These are phyloP conservation scores for Juncus inflexus DNA, from an alignment of 176 grass and related monocot genomes.

Conservation along the genomic window DNA sequence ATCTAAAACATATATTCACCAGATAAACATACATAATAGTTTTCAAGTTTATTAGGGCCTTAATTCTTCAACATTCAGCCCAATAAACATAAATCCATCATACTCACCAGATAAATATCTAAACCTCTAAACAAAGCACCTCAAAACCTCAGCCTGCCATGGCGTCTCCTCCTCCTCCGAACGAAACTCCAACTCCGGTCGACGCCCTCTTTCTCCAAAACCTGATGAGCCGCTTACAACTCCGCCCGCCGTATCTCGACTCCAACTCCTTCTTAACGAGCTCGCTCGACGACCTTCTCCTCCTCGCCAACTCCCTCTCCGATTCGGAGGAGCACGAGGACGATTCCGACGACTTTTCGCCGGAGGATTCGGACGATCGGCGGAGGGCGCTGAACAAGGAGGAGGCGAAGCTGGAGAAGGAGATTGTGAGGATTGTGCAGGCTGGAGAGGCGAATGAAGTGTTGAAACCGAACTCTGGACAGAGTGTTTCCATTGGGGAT, in stretches of 20 bases:
- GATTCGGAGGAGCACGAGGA: slow-evolving; percentile 32
- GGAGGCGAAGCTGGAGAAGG: slow-evolving; percentile 82
- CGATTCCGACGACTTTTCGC: slow-evolving; percentile 16
- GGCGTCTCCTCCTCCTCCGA: slow-evolving; percentile 13
- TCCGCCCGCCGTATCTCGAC: slow-evolving; percentile 83
- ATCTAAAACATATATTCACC: too few species aligned
- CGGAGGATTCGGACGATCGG: slow-evolving; percentile 28
- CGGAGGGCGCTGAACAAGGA: slow-evolving; percentile 55
- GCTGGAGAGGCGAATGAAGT: slow-evolving; percentile 53
- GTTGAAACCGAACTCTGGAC: slow-evolving; percentile 84
- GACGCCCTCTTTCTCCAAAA: slow-evolving; percentile 77
- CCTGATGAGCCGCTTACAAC: slow-evolving; percentile 86
- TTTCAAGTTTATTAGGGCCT: too few species aligned
- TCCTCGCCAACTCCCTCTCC: slow-evolving; percentile 57
- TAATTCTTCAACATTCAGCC: too few species aligned
- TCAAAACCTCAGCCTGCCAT: slow-evolving; percentile 11
- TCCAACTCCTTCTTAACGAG: slow-evolving; percentile 96
- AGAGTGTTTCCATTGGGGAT: slow-evolving; percentile 80
- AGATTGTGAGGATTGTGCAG: slow-evolving; percentile 59
- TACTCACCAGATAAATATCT: too few species aligned
- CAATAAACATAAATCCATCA: too few species aligned
- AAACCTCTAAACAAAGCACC: too few species aligned
- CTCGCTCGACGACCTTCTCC: slow-evolving; percentile 78
- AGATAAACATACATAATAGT: too few species aligned
- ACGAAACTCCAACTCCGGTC: slow-evolving; percentile 33